phyloP scores from a whole-genome alignment of 2,329 filamentous ascomycete species.

The Calonectria multiphialidica region DNA sequence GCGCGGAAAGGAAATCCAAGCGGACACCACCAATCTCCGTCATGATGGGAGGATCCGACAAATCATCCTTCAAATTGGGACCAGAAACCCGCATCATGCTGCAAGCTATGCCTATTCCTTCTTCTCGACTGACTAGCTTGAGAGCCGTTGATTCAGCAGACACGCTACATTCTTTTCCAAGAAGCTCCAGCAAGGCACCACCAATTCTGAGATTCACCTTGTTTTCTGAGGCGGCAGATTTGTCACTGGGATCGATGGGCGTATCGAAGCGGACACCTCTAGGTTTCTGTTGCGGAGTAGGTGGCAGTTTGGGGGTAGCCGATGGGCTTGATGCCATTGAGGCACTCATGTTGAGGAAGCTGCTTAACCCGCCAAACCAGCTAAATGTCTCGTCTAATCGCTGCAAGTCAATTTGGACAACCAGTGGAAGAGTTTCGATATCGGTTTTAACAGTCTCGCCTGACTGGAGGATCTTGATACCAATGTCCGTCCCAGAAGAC shows the following conservation, averaged over 20 bases:
- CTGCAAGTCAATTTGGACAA: conserved; percentile 81
- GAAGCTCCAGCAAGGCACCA: conserved; percentile 80
- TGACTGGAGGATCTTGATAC: conserved; percentile 63
- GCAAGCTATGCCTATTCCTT: conserved; percentile 79
- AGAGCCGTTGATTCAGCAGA: conserved; percentile 83
- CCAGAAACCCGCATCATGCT: conserved; percentile 82
- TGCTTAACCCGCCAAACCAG: conserved; percentile 92
- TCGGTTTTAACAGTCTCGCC: conserved; percentile 65
- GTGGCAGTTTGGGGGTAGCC: conserved; percentile 52
- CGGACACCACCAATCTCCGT: conserved; percentile 75
- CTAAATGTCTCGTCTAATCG: conserved; percentile 87
- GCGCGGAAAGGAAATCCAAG: conserved; percentile 78
- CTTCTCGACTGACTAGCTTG: conserved; percentile 81
- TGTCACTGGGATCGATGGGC: conserved; percentile 62
- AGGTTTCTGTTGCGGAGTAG: conserved; percentile 58
- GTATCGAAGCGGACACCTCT: conserved; percentile 71
- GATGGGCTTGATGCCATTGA: conserved; percentile 84
- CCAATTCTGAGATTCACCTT: conserved; percentile 85
- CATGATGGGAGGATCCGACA: conserved; percentile 70
- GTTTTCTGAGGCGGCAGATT: conserved; percentile 60
- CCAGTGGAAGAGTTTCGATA: conserved; percentile 81
- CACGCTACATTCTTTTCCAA: conserved; percentile 82
- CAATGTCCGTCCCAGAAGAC: conserved; percentile 68
- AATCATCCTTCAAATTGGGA: conserved; percentile 69
- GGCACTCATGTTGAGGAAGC: conserved; percentile 87